A percentile compares a stretch with the other conserved stretches of the same genome.
phyloP scores from a whole-genome alignment of 2,329 filamentous ascomycete species.

The Sporothrix inflata region DNA sequence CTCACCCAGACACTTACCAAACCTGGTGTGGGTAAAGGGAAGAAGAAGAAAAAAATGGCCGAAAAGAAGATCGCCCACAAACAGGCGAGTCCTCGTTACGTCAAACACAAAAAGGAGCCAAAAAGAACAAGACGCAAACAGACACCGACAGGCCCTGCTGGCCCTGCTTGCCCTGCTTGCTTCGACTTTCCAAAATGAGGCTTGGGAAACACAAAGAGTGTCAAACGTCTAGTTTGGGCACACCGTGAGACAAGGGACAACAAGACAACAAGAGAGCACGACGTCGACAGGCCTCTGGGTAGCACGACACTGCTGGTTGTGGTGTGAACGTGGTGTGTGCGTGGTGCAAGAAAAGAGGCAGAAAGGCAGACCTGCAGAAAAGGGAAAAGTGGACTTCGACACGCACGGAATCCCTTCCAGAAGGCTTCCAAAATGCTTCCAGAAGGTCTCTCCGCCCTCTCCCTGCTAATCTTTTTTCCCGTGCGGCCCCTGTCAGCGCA shows the following conservation, averaged over 20 bases:
- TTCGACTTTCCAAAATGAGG: not conserved
- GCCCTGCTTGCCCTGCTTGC: not conserved
- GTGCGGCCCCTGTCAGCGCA: not conserved
- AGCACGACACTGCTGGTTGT: not conserved
- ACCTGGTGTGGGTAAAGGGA: not conserved
- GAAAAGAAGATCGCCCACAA: not conserved
- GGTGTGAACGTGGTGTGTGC: not conserved
- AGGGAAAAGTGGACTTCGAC: not conserved
- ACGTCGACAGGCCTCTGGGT: not conserved
- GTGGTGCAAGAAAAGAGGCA: not conserved
- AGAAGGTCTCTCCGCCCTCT: constrained; percentile 6
- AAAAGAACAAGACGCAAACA: not conserved
- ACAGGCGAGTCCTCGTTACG: not conserved
- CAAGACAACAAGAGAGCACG: not conserved
- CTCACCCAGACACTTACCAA: not conserved
- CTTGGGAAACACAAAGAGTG: constrained; percentile 20
- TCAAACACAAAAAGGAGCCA: not conserved
- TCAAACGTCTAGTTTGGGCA: not conserved
- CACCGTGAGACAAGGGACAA: constrained; percentile 6
- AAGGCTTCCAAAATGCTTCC: constrained; percentile 22
- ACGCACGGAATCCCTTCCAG: constrained; percentile 7
- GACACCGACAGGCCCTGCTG: not conserved
- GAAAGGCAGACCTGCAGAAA: no score
- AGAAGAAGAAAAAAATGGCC: not conserved
- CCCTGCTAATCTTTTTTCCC: not conserved